Conservation (phyloP, 106 monocot genomes). For the Dactylorhiza incarnata region DNA sequence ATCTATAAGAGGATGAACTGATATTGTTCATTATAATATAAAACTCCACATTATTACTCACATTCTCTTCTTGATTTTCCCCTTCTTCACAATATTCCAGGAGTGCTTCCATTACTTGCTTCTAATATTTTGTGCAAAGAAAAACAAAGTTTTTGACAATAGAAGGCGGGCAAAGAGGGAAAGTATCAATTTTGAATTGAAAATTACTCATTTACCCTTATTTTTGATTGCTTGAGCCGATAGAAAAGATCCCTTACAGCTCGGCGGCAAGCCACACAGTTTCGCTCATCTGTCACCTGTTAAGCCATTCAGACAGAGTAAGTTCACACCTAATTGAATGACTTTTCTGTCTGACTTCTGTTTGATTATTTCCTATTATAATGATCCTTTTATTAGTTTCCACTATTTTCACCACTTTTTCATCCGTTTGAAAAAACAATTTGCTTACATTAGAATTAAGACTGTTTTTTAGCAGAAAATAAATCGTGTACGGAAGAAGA, state of each 20-base stretch:
- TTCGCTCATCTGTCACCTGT: slow-evolving; percentile 3
- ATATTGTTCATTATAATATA: too few relatives aligned
- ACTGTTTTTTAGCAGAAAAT: too few relatives aligned
- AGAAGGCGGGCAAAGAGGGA: not conserved
- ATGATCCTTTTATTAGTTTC: too few relatives aligned
- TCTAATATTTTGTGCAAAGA: not conserved
- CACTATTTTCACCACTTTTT: too few relatives aligned
- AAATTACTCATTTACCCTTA: not conserved
- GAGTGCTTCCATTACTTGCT: slow-evolving; percentile 1
- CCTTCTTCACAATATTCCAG: slow-evolving; percentile 9
- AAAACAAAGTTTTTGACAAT: not conserved
- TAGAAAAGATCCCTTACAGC: slow-evolving; percentile 3
- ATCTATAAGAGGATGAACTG: too few relatives aligned
- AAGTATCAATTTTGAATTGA: not conserved
- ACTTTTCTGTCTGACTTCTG: too few relatives aligned
- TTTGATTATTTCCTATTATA: too few relatives aligned
- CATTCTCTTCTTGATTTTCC: not conserved
- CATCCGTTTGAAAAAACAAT: too few relatives aligned
- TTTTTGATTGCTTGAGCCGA: slow-evolving; percentile 8
- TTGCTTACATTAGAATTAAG: too few relatives aligned
- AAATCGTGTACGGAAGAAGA: too few relatives aligned
- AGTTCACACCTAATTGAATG: not conserved
- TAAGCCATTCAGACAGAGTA: not conserved
- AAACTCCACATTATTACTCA: not conserved
- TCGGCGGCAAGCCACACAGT: slow-evolving; percentile 2